Conservation (phyloP, 1,284 basidiomycete species). For the Naganishia albida region DNA sequence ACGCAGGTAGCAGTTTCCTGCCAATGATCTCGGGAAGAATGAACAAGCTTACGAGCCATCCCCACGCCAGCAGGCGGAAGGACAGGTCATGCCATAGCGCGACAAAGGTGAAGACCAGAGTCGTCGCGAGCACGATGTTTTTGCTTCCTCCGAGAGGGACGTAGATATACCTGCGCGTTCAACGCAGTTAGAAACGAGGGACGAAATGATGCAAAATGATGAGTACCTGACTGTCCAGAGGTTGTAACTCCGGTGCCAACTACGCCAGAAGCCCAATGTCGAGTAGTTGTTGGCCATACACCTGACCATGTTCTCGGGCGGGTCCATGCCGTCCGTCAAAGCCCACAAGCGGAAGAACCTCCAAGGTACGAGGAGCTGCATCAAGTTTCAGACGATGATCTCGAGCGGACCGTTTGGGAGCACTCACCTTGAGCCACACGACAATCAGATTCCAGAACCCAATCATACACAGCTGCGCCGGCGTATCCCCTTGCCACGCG, state of each 20-base stretch:
- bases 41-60: slow-evolving; percentile 91
- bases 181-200: slow-evolving; percentile 20
- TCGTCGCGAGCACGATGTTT: slow-evolving; percentile 65
- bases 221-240: slow-evolving; percentile 85
- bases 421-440: slow-evolving; percentile 91
- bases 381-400: not conserved
- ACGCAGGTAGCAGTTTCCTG: slow-evolving; percentile 62
- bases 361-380: slow-evolving; percentile 91
- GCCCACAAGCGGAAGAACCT: slow-evolving; percentile 97
- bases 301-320: slow-evolving; percentile 97
- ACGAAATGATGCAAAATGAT: slow-evolving; percentile 3
- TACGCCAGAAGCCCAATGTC: slow-evolving; percentile 87
- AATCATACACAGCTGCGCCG: slow-evolving; percentile 84
- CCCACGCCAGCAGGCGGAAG: slow-evolving; percentile 87
- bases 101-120: slow-evolving; percentile 94
- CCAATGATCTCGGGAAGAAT: slow-evolving; percentile 82
- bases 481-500: slow-evolving; percentile 64
- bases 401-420: slow-evolving; percentile 3
- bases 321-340: slow-evolving; percentile 81
- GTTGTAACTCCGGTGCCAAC: slow-evolving; percentile 96
- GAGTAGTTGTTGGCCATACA: slow-evolving; percentile 99
- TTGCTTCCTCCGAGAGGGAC: slow-evolving; percentile 81
- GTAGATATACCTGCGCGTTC: slow-evolving; percentile 78
- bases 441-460: slow-evolving; percentile 97
- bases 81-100: slow-evolving; percentile 97